These are phyloP conservation scores for Verbascum thapsus DNA, from an alignment of 257 asterid genomes.

Conservation along the genomic window DNA sequence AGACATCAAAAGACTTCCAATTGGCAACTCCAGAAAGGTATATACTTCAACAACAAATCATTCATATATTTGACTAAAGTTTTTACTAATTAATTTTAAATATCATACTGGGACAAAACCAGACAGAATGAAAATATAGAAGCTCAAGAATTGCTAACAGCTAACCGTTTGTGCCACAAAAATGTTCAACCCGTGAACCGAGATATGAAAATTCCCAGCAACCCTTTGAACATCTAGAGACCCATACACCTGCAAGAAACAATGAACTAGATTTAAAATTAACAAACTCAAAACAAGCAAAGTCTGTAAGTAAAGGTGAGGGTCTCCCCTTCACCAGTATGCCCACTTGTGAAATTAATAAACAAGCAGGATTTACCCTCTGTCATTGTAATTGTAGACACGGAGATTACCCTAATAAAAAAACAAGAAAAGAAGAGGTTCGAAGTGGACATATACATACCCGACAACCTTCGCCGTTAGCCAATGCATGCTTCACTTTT, in stretches of 20 bases:
- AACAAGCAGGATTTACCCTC: slow-evolving; percentile 13
- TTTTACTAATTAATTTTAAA: neutral
- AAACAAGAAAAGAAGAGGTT: no score
- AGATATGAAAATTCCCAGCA: slow-evolving; percentile 97
- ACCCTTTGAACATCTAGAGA: slow-evolving; percentile 96
- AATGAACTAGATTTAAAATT: slow-evolving; percentile 26
- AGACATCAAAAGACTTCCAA: neutral
- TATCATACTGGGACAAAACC: slow-evolving; percentile 17
- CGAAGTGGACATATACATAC: slow-evolving; percentile 44
- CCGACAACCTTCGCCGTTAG: slow-evolving; percentile 92
- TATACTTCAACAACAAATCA: slow-evolving; percentile 10
- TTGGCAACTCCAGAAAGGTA: slow-evolving; percentile 4
- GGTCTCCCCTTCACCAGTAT: neutral
- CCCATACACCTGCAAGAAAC: slow-evolving; percentile 78
- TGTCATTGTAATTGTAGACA: slow-evolving; percentile 3
- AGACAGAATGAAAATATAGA: slow-evolving; percentile 19
- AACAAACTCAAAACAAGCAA: slow-evolving; percentile 27
- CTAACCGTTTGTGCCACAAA: slow-evolving; percentile 95
- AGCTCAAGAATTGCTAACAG: slow-evolving; percentile 34
- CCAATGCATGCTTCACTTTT: slow-evolving; percentile 87
- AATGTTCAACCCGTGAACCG: slow-evolving; percentile 91
- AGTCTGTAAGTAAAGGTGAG: slow-evolving; percentile 6
- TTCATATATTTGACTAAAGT: slow-evolving; percentile 9
- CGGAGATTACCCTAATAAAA: slow-evolving; percentile 1
- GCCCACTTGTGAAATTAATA: slow-evolving; percentile 25